Conservation (phyloP, 1,139 yeast genomes). For the Spencermartinsiella ligniputridi region DNA sequence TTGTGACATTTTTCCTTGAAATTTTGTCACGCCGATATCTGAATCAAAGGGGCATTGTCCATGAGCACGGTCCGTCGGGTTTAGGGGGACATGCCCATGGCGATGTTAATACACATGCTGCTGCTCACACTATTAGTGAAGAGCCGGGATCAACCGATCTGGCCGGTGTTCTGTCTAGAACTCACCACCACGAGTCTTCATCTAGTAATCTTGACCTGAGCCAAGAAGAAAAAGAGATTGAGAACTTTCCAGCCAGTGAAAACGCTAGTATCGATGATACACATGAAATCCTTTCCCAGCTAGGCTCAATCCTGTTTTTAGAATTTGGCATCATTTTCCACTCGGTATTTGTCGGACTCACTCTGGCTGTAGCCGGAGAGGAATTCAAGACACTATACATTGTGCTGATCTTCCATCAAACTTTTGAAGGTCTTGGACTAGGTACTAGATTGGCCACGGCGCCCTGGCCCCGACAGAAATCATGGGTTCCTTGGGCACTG, state of each 20-base stretch:
- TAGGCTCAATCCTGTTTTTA: constrained; percentile 54
- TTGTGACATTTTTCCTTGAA: constrained; percentile 33
- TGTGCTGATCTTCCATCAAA: constrained; percentile 84
- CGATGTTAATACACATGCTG: not conserved
- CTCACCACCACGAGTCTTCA: not conserved
- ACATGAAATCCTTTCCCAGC: constrained; percentile 31
- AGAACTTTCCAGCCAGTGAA: not conserved
- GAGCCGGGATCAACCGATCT: not conserved
- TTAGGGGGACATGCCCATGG: constrained; percentile 8
- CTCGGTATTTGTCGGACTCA: constrained; percentile 72
- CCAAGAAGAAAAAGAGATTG: not conserved
- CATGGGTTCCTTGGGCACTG: constrained; percentile 54
- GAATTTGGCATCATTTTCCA: constrained; percentile 82
- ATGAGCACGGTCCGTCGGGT: constrained; percentile 28
- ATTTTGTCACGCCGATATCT: constrained; percentile 27
- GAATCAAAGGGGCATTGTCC: constrained; percentile 22
- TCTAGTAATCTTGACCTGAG: not conserved
- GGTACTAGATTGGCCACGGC: constrained; percentile 81
- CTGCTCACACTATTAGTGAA: not conserved
- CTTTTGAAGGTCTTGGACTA: constrained; percentile 88
- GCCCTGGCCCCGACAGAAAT: constrained; percentile 53
- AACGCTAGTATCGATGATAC: not conserved
- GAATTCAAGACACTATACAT: constrained; percentile 74
- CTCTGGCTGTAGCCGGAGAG: constrained; percentile 67
- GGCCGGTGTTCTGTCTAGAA: not conserved